Evolutionary conservation across 208 protist species (phyloP), one percentile per base, ranked within the genome.

Genomic region (Spongospora subterranea): DNA sequence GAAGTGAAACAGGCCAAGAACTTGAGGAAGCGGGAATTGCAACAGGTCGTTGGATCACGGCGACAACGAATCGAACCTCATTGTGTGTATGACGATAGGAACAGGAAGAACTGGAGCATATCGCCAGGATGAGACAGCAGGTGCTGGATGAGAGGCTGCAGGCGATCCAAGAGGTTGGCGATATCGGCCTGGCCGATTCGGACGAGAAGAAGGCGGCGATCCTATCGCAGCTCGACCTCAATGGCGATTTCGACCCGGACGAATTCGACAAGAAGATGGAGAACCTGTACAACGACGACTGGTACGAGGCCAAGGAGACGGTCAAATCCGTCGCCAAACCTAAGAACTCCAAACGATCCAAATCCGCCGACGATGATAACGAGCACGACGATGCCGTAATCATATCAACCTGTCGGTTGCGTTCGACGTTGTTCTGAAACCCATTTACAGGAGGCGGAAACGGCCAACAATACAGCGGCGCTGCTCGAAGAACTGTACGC

Each of bases 191-290:
- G 17, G n/a, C 6, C n/a, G 40, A 82, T 35, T n/a, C n/a, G n/a
- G n/a, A n/a, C n/a, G n/a, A n/a, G n/a, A 43, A 82, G 13, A 6
- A n/a, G 17, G 35, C 50, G 13, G 50, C 50, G 50, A 60, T 60
- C 24, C 24, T 82, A 43, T 35, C 71, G 71, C 35, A 82, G 40
- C n/a, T 82, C 71, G 71, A 82, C 71, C 6, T 82, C 17, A n/a
- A 82, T 35, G 71, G 71, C 71, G 71, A 82, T 82, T 82, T 82
- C 71, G 71, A 82, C n/a, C 71, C 71, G 17, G 71, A 82, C 6
- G 40, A 82, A 82, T 82, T 82, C n/a, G 71, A 82, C 71, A 35
- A 82, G 71, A 35, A 82, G n/a, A 82, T 82, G 71, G 35, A 6
- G 71, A 20, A 6, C 6, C 17, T 82, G n/a, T 82, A 40, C 71